Conservation (phyloP, 2,329 filamentous ascomycete genomes). For the Aspergillus sp. region DNA sequence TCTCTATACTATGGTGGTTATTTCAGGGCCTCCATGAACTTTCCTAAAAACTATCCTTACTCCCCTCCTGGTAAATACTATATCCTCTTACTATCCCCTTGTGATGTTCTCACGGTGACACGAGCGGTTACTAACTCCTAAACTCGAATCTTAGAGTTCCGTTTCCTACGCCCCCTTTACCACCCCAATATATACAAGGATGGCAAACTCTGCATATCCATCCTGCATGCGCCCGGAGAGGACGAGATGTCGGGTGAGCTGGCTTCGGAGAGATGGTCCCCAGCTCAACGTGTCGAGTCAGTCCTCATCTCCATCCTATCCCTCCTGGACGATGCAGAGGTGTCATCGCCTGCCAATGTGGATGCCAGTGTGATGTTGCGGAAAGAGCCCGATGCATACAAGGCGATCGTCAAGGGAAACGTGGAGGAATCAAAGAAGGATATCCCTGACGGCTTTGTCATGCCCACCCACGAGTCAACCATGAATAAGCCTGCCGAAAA, state of each 20-base stretch:
- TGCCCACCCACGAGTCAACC: conserved; percentile 71
- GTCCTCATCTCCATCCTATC: conserved; percentile 89
- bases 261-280: conserved; percentile 89
- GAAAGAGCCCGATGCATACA: conserved; percentile 66
- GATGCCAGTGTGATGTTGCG: conserved; percentile 85
- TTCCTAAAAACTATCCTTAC: conserved; percentile 85
- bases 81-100: background rate
- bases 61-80: conserved; percentile 60
- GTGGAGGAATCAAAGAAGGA: conserved; percentile 71
- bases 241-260: conserved; percentile 87
- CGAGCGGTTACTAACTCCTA: too few species aligned
- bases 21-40: conserved; percentile 83
- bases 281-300: conserved; percentile 88
- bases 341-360: conserved; percentile 89
- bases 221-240: conserved; percentile 86
- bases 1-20: conserved; percentile 91
- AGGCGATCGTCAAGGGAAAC: conserved; percentile 62
- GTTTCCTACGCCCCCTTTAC: conserved; percentile 73
- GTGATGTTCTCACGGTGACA: background rate
- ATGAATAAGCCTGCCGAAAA: conserved; percentile 58
- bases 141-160: conserved; percentile 57
- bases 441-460: conserved; percentile 72
- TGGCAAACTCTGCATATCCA: conserved; percentile 91
- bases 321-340: conserved; percentile 88
- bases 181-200: conserved; percentile 94